Evolutionary conservation across 768 basidiomycete genomes (phyloP).

Genomic region (Coprinopsis sp.): DNA sequence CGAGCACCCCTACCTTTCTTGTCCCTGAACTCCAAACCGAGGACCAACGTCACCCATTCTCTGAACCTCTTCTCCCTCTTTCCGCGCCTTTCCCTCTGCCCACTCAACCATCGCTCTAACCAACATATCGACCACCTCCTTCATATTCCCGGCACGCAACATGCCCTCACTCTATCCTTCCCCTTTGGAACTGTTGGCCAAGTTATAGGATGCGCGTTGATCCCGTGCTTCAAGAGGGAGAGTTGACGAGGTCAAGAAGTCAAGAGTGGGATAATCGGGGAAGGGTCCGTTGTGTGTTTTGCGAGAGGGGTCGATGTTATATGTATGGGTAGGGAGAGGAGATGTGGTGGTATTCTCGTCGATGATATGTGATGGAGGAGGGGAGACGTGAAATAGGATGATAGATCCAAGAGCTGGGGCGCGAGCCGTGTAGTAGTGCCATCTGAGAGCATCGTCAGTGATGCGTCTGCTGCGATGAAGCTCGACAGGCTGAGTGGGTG

Average conservation of each 20-base stretch:
- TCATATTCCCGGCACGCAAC: constrained; percentile 77
- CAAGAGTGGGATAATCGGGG: constrained; percentile 84
- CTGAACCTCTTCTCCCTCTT: constrained; percentile 3
- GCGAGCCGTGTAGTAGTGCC: constrained; percentile 48
- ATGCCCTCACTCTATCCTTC: constrained; percentile 81
- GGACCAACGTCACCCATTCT: background rate
- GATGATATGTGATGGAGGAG: constrained; percentile 11
- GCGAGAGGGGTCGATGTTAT: too few species aligned
- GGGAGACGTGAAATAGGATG: constrained; percentile 34
- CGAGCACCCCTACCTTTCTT: background rate
- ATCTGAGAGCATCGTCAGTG: constrained; percentile 73
- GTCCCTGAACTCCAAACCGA: background rate
- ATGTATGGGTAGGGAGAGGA: background rate
- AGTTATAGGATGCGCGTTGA: constrained; percentile 73
- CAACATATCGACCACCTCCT: constrained; percentile 56
- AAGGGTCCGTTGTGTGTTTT: constrained; percentile 40
- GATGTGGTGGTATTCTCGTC: background rate
- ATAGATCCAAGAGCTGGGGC: constrained; percentile 40
- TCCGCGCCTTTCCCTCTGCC: constrained; percentile 36
- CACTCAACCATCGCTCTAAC: constrained; percentile 45
- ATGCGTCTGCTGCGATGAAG: constrained; percentile 68
- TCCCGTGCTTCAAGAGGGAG: constrained; percentile 51
- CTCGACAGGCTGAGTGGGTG: constrained; percentile 75
- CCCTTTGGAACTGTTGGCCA: constrained; percentile 91
- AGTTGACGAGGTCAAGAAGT: constrained; percentile 74